Conservation (phyloP, 768 basidiomycete species). For the Trametes coccinea region DNA sequence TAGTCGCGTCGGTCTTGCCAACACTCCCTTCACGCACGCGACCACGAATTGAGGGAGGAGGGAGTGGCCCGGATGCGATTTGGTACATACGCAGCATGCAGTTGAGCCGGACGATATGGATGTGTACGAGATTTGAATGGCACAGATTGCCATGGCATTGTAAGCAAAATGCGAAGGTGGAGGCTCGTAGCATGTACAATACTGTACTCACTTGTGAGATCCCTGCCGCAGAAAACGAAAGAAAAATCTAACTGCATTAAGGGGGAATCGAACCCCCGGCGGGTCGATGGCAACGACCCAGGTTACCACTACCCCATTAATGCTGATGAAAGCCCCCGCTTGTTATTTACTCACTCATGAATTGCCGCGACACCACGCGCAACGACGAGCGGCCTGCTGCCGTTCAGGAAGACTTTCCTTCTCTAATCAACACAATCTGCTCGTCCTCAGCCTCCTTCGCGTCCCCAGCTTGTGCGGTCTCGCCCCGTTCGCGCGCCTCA, state of each 20-base stretch:
- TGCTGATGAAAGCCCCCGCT: slow-evolving; percentile 5
- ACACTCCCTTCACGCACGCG: slow-evolving; percentile 37
- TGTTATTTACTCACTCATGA: neutral
- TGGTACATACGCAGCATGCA: no score
- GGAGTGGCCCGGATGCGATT: no score
- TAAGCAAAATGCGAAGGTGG: no score
- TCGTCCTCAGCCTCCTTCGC: slow-evolving; percentile 5
- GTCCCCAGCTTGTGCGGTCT: slow-evolving; percentile 7
- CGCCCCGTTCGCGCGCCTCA: slow-evolving; percentile 16
- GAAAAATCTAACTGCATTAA: slow-evolving; percentile 7
- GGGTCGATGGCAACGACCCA: slow-evolving; percentile 40
- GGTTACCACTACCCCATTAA: slow-evolving; percentile 40
- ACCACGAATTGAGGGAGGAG: slow-evolving; percentile 29
- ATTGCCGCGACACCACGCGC: no score
- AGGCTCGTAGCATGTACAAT: no score
- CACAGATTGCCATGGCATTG: no score
- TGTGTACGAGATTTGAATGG: no score
- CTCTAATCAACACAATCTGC: slow-evolving; percentile 5
- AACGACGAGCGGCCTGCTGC: no score
- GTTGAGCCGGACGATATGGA: no score
- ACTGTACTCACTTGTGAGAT: no score
- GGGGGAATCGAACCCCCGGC: slow-evolving; percentile 22
- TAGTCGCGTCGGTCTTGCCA: slow-evolving; percentile 42
- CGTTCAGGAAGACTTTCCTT: neutral
- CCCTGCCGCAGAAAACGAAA: no score